Evolutionary conservation across 2,329 filamentous ascomycete genomes (phyloP).

Genomic region (Penicillium sp.): DNA sequence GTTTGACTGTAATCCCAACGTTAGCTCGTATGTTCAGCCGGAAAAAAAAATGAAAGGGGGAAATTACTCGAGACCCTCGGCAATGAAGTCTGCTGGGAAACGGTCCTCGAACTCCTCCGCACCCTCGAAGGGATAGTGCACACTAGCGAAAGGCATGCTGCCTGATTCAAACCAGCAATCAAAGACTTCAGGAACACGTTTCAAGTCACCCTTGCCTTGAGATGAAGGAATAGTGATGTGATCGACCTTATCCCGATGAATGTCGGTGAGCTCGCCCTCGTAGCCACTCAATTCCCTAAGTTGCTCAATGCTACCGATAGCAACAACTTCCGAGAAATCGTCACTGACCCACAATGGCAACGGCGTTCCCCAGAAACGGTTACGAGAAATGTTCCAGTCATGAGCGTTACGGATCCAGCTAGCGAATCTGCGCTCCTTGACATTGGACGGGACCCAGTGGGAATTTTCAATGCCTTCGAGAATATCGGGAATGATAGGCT

Average conservation of each 20-base stretch:
- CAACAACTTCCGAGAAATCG: slow-evolving; percentile 81
- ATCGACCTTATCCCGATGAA: slow-evolving; percentile 92
- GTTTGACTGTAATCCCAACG: slow-evolving; percentile 66
- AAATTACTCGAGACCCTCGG: slow-evolving; percentile 60
- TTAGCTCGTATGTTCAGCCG: background rate
- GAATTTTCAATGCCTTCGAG: slow-evolving; percentile 85
- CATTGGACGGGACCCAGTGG: slow-evolving; percentile 86
- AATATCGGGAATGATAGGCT: slow-evolving; percentile 80
- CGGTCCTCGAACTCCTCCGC: slow-evolving; percentile 73
- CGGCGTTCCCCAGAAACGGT: slow-evolving; percentile 93
- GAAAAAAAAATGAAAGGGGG: background rate
- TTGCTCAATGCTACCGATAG: slow-evolving; percentile 80
- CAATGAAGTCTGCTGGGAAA: slow-evolving; percentile 92
- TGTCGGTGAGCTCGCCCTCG: slow-evolving; percentile 74
- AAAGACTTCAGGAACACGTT: slow-evolving; percentile 82
- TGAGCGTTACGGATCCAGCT: slow-evolving; percentile 89
- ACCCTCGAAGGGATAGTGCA: slow-evolving; percentile 91
- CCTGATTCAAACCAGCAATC: slow-evolving; percentile 98
- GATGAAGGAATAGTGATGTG: slow-evolving; percentile 91
- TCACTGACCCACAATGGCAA: slow-evolving; percentile 90
- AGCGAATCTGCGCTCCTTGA: slow-evolving; percentile 87
- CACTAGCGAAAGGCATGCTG: slow-evolving; percentile 89
- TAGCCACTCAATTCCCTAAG: slow-evolving; percentile 84
- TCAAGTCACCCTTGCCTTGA: slow-evolving; percentile 78
- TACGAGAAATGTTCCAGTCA: slow-evolving; percentile 94